A percentile compares a stretch with the other conserved stretches of the same genome.
These are phyloP conservation scores for Carpinus viminea DNA, from an alignment of 306 rosid species.

Conservation along the genomic window DNA sequence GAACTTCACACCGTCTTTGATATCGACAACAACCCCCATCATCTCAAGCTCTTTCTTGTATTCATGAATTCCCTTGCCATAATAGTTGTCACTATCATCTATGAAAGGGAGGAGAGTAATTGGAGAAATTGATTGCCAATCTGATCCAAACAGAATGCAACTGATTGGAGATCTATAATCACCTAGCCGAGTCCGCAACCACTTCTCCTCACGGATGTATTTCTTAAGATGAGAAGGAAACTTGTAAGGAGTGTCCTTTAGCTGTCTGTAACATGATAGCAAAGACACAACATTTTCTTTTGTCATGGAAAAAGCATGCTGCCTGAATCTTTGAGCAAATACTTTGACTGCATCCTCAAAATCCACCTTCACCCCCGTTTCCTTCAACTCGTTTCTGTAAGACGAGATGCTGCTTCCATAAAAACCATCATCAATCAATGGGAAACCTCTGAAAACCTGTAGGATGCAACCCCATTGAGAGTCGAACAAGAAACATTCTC, in stretches of 20 bases:
- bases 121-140: constrained; percentile 60
- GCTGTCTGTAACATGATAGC: constrained; percentile 46
- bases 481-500: no score
- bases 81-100: constrained; percentile 45
- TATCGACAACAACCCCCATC: constrained; percentile 49
- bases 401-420: constrained; percentile 36
- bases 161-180: constrained; percentile 42
- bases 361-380: constrained; percentile 55
- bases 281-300: constrained; percentile 44
- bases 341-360: constrained; percentile 43
- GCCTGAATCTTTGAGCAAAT: constrained; percentile 42
- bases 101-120: constrained; percentile 71
- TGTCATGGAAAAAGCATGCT: constrained; percentile 35
- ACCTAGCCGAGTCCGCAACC: constrained; percentile 62
- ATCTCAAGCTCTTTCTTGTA: constrained; percentile 55
- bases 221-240: constrained; percentile 33
- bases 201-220: constrained; percentile 30
- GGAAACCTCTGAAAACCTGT: constrained; percentile 44
- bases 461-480: no score
- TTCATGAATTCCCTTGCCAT: constrained; percentile 47
- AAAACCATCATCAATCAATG: constrained; percentile 48
- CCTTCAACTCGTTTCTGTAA: constrained; percentile 41
- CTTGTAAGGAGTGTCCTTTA: constrained; percentile 21
- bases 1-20: constrained; percentile 51
- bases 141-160: constrained; percentile 62